phyloP scores from a whole-genome alignment of 345 rosid genomes.

The Eucalyptus rudis region DNA sequence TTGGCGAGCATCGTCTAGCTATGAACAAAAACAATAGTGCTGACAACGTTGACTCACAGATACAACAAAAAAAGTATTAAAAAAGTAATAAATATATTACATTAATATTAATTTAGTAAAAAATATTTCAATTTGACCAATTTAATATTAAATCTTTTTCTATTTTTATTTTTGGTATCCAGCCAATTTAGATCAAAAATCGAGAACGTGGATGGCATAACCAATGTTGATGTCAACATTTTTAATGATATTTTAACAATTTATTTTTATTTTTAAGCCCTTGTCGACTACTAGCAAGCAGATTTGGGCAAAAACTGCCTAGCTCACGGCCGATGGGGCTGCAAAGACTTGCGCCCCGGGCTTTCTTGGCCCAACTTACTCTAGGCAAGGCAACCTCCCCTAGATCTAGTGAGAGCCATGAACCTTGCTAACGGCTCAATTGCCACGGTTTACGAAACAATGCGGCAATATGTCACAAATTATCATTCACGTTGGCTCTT shows the following conservation, averaged over 20 bases:
- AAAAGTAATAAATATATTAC: rapidly evolving
- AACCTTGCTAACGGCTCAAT: no score
- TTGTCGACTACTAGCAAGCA: rapidly evolving
- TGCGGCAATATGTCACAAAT: background rate
- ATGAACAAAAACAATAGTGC: background rate
- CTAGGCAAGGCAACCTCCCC: no score
- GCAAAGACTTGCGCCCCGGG: rapidly evolving
- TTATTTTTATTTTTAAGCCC: no score
- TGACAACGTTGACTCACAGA: rapidly evolving
- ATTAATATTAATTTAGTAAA: no score
- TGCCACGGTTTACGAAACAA: background rate
- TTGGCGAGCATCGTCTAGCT: background rate
- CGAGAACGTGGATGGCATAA: no score
- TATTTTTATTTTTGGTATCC: no score
- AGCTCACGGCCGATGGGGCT: rapidly evolving
- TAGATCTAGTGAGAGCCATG: no score
- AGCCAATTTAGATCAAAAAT: no score
- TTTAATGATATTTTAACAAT: no score
- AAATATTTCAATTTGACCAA: rapidly evolving
- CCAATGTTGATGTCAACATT: no score
- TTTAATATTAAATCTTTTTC: rapidly evolving
- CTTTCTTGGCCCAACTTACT: no score
- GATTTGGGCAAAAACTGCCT: no score
- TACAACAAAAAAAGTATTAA: background rate
- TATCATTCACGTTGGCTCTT: background rate